Percentiles rank a stretch among this genome's conserved stretches.
Evolutionary conservation across 495 filamentous ascomycete species (phyloP).

Genomic region (Platismatia glauca): DNA sequence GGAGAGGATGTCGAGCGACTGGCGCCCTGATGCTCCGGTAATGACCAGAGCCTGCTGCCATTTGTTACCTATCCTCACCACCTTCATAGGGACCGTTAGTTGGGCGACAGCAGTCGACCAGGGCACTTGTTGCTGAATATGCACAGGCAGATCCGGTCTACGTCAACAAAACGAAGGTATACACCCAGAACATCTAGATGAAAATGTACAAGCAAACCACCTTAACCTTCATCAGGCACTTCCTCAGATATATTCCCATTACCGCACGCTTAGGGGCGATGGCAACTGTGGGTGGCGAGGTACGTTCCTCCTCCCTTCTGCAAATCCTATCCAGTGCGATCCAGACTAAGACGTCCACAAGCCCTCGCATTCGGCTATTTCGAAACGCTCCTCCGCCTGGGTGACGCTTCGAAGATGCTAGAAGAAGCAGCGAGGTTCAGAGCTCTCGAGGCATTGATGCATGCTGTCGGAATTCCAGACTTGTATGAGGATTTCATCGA

Average conservation of each 20-base stretch:
- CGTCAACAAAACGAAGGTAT: conserved; percentile 75
- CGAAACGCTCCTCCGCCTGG: conserved; percentile 63
- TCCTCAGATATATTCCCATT: conserved; percentile 75
- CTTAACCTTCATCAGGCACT: conserved; percentile 49
- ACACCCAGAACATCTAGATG: not conserved
- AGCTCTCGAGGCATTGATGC: conserved; percentile 60
- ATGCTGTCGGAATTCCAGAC: conserved; percentile 55
- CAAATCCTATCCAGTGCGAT: conserved; percentile 11
- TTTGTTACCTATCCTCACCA: conserved; percentile 21
- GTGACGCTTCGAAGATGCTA: conserved; percentile 54
- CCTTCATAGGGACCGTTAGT: conserved; percentile 67
- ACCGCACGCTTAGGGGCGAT: conserved; percentile 81
- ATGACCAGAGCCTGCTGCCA: conserved; percentile 4
- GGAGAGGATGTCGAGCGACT: conserved; percentile 50
- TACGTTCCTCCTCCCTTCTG: conserved; percentile 31
- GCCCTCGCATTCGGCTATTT: conserved; percentile 91
- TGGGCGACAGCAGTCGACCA: conserved; percentile 66
- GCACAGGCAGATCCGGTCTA: conserved; percentile 82
- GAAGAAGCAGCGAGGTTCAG: conserved; percentile 63
- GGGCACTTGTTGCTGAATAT: conserved; percentile 76
- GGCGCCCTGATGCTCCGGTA: conserved; percentile 59
- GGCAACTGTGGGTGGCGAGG: conserved; percentile 98
- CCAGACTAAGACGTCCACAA: conserved; percentile 31
- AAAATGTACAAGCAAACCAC: conserved; percentile 15
- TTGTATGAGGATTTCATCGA: conserved; percentile 80